Conservation (phyloP, 495 filamentous ascomycete genomes). For the Podospora sp. region DNA sequence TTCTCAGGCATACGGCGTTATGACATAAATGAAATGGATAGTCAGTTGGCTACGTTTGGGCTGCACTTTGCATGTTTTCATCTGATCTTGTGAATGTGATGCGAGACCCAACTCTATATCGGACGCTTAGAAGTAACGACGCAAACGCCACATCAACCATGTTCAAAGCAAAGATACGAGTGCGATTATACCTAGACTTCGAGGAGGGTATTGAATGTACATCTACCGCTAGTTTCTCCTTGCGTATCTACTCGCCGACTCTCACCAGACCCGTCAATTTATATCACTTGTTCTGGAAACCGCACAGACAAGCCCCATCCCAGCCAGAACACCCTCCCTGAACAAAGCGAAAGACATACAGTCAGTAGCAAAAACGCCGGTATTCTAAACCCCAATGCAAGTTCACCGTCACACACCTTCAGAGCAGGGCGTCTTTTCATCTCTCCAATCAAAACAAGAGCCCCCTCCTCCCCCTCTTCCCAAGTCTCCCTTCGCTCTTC, state of each 20-base stretch:
- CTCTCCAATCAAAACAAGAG: background rate
- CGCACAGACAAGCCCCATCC: background rate
- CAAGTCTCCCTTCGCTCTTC: background rate
- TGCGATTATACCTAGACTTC: constrained; percentile 6
- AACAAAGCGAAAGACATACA: background rate
- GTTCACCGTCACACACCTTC: background rate
- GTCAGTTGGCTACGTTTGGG: background rate
- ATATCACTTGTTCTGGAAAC: background rate
- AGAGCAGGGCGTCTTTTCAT: background rate
- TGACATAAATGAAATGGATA: constrained; percentile 3
- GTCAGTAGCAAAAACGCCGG: constrained; percentile 1
- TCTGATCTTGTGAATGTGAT: background rate
- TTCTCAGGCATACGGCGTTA: background rate
- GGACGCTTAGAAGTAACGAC: background rate
- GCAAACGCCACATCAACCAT: background rate
- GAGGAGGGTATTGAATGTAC: constrained; percentile 18
- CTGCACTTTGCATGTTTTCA: background rate
- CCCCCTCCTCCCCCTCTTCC: constrained; percentile 3
- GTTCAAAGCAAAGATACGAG: background rate
- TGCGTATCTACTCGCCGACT: background rate
- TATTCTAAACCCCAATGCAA: background rate
- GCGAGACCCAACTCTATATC: background rate
- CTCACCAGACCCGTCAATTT: background rate
- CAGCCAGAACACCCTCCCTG: constrained; percentile 6
- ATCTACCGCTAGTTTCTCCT: background rate